Base-by-base conservation (phyloP, 2,329 filamentous ascomycete species). In the Chaetomiaceae sp. region DNA sequence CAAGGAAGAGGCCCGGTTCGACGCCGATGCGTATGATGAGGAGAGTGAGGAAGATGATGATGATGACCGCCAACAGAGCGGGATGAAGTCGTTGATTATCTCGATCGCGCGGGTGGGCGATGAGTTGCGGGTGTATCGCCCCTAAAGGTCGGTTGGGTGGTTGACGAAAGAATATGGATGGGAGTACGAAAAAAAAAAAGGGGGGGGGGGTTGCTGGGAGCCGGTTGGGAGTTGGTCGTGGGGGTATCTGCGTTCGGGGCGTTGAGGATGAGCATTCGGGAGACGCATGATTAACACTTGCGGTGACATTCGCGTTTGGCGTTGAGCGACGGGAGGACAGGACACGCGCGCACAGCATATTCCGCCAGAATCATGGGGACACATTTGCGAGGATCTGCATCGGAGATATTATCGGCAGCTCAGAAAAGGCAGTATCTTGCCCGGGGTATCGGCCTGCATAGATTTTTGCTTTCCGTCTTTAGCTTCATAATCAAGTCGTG, bases 21-120 rank as follows among this genome's bases (percentile, higher is more conserved):
- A 55, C 8, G 34, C 42, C 8, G 57, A 55, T 31, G 55, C 33
- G 33, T 51, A 54, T 46, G 55, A 42, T 12, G 48, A 42, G 2
- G 39, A 34, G 8, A 42, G 20, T 13, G 47, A 52, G 5, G 46
- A 40, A 2, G 21, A 23, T 12, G 37, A 27, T 17, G 45, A 31
- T 14, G 35, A 42, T 3, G 50, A 43, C 74, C 44, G 37, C 3
- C 25, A 43, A 4, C 41, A 44, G 27, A 23, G 43, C 35, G 33
- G 27, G 17, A 43, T 35, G 45, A 51, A 44, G 44, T 48, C 47
- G 27, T 13, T 59, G 20, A 46, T 57, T 5, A 44, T 59, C 8
- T 51, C 53, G 8, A 49, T 59, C 35, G 53, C 35, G 16, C 25
- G 43, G 30, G 50, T 54, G 3, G 49, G 44, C 1, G 38, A 17